Conservation (phyloP, 805 yeast species). For the Priceomyces castillae region DNA sequence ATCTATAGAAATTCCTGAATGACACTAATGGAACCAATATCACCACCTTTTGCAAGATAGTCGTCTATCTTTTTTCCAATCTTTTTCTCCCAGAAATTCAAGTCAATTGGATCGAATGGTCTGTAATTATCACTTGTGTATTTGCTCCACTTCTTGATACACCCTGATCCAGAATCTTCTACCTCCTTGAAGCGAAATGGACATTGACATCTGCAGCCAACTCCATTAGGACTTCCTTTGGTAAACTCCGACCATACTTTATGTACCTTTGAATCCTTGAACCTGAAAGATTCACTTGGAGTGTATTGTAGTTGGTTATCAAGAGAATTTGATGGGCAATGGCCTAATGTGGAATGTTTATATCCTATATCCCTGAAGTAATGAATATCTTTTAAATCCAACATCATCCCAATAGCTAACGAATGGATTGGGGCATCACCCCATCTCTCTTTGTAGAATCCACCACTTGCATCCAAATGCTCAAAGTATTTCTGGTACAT, state of each 20-base stretch:
- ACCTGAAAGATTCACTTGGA: slow-evolving; percentile 26
- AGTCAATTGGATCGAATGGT: slow-evolving; percentile 18
- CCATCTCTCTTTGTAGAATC: slow-evolving; percentile 92
- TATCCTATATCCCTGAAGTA: slow-evolving; percentile 94
- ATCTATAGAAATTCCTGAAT: background rate
- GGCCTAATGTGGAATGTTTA: slow-evolving; percentile 73
- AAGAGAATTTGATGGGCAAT: slow-evolving; percentile 70
- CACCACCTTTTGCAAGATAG: slow-evolving; percentile 20
- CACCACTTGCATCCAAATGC: slow-evolving; percentile 67
- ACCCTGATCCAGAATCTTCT: slow-evolving; percentile 53
- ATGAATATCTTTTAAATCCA: slow-evolving; percentile 70
- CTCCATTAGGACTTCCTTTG: slow-evolving; percentile 39
- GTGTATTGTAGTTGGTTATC: slow-evolving; percentile 47
- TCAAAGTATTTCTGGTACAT: slow-evolving; percentile 67
- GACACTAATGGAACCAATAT: slow-evolving; percentile 15
- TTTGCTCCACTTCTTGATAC: slow-evolving; percentile 52
- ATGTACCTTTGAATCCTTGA: slow-evolving; percentile 12
- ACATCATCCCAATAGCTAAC: slow-evolving; percentile 74
- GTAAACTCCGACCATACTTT: background rate
- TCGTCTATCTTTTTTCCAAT: slow-evolving; percentile 19
- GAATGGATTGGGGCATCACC: slow-evolving; percentile 97
- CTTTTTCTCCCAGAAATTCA: slow-evolving; percentile 23
- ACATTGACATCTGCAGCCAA: slow-evolving; percentile 87
- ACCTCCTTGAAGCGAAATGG: slow-evolving; percentile 50
- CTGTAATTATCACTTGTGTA: slow-evolving; percentile 30